Percentiles rank a stretch among this genome's conserved stretches.
Conservation (phyloP, 352 stramenopile genomes). For the Plasmopara viticola region DNA sequence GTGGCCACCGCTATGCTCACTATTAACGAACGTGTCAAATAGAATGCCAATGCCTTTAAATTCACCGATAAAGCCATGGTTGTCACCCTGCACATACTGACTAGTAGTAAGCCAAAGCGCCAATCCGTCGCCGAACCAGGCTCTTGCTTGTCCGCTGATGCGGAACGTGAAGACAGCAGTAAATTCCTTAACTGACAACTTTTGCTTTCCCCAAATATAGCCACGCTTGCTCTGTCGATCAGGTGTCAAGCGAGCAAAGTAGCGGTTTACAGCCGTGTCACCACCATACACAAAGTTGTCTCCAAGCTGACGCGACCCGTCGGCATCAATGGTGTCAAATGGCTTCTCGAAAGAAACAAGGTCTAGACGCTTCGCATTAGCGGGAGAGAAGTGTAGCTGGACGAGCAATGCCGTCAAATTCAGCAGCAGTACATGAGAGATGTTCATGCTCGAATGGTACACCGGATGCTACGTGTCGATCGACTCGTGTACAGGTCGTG, state of each 20-base stretch:
- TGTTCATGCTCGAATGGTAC: constrained; percentile 16
- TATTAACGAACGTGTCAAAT: constrained; percentile 84
- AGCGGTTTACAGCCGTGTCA: constrained; percentile 59
- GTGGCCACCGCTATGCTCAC: constrained; percentile 69
- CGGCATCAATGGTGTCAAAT: constrained; percentile 62
- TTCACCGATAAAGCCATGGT: constrained; percentile 71
- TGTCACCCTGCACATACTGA: constrained; percentile 53
- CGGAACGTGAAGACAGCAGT: constrained; percentile 75
- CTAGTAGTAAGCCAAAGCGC: constrained; percentile 74
- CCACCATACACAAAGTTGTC: constrained; percentile 55
- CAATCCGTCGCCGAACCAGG: constrained; percentile 74
- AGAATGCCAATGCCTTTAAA: constrained; percentile 75
- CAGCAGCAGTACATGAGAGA: constrained; percentile 17
- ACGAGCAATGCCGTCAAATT: constrained; percentile 17
- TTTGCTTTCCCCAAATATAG: constrained; percentile 66
- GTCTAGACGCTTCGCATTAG: constrained; percentile 32
- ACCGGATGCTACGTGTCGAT: constrained; percentile 2
- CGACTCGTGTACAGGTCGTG: constrained; percentile 3
- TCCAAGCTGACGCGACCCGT: constrained; percentile 51
- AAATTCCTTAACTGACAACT: constrained; percentile 57
- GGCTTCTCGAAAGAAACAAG: constrained; percentile 73
- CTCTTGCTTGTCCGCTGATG: constrained; percentile 71
- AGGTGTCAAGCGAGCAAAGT: constrained; percentile 77
- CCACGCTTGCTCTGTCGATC: constrained; percentile 76
- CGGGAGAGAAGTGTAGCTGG: constrained; percentile 12